phyloP scores from a whole-genome alignment of 1,284 basidiomycete species.

The Lignosus rhinocerotis region DNA sequence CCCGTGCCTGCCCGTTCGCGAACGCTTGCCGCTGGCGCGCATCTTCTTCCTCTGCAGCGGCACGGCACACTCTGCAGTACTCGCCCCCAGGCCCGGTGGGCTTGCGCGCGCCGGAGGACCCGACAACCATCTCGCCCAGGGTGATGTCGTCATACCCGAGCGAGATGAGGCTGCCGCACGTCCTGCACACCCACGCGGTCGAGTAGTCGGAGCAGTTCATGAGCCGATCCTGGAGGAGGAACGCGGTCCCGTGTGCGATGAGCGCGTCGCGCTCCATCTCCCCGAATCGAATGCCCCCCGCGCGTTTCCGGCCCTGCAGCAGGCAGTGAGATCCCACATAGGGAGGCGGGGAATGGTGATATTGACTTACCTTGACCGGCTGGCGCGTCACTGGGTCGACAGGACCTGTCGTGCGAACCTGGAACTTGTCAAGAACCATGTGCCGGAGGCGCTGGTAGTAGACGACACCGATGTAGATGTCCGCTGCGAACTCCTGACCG shows the following conservation, averaged over 20 bases:
- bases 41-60: constrained; percentile 63
- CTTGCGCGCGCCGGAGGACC: constrained; percentile 49
- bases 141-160: constrained; percentile 89
- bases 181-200: constrained; percentile 96
- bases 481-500: constrained; percentile 96
- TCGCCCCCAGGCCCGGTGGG: constrained; percentile 76
- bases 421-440: constrained; percentile 99
- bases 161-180: constrained; percentile 94
- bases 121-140: constrained; percentile 62
- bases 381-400: constrained; percentile 96
- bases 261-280: constrained; percentile 99
- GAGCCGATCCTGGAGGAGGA: constrained; percentile 95
- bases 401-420: constrained; percentile 97
- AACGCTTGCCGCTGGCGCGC: constrained; percentile 55
- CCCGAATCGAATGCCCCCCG: constrained; percentile 98
- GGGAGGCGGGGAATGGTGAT: not conserved
- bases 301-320: constrained; percentile 90
- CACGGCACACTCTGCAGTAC: constrained; percentile 90
- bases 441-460: constrained; percentile 99
- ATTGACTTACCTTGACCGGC: constrained; percentile 83
- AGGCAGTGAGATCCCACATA: constrained; percentile 6
- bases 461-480: constrained; percentile 98
- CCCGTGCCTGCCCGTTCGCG: constrained; percentile 32
- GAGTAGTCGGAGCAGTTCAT: constrained; percentile 99
- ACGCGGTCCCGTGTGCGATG: constrained; percentile 97